Evolutionary conservation across 2,329 filamentous ascomycete genomes (phyloP), one percentile per base, ranked within the genome.

Genomic region (Lecanosticta acicola): DNA sequence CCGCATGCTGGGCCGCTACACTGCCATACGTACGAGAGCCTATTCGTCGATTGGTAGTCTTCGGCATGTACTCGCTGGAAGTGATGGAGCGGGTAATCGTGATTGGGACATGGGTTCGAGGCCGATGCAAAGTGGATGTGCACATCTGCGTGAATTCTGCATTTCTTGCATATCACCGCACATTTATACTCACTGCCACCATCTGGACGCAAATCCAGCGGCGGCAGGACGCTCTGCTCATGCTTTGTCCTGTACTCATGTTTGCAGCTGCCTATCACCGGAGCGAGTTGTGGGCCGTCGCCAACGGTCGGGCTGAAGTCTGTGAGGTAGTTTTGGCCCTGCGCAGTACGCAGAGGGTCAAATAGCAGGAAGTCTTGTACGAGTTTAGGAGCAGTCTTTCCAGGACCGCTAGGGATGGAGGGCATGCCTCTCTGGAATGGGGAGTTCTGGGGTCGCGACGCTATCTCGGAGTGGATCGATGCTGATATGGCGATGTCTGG

Each of bases 61-160:
- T 50, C 39, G 8, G 39, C 41, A 1, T 34, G 38, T 7, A 55
- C 38, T 13, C 53, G 48, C 37, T 56, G 56, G 47, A 84, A 74
- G 61, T 86, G 83, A 61, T 87, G 83, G 3, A 85, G 62, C 21
- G 79, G 78, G 51, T 71, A 74, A 1, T 72, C 65, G 9, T 58
- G 49, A 43, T 69, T 72, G 3, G 76, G 74, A 54, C 74, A 78
- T 4, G 71, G 66, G 21, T 59, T 58, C 18, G 49, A 62, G n/a
- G 68, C 61, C 18, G 40, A 33, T 8, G 44, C 39, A 54, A 77
- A 79, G 48, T 76, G 72, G 26, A 83, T 71, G 9, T 68, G 66
- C 17, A 86, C 60, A 53, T 80, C 73, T 35, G 84, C 67, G 64
- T 86, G 82, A 58, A 73, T 72, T 41, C 79, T 76, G 60, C 83